Conservation (phyloP, 495 filamentous ascomycete species). For the Lophium mytilinum region DNA sequence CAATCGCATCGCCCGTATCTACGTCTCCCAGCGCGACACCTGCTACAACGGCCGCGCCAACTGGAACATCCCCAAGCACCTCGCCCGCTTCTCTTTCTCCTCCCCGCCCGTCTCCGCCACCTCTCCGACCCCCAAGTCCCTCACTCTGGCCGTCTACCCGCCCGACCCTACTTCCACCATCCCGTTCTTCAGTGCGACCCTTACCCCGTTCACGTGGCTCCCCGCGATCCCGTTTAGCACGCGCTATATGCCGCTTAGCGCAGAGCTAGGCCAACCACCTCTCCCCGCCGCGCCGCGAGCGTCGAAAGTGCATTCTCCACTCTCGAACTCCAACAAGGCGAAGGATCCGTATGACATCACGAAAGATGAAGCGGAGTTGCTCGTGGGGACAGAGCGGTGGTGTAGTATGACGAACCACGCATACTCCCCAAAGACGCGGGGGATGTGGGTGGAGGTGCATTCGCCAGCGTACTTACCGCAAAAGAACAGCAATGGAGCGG, state of each 20-base stretch:
- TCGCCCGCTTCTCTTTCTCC: slow-evolving; percentile 44
- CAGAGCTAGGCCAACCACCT: slow-evolving; percentile 40
- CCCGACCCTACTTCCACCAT: slow-evolving; percentile 12
- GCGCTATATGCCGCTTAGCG: slow-evolving; percentile 25
- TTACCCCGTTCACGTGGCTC: slow-evolving; percentile 35
- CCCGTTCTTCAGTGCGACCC: slow-evolving; percentile 39
- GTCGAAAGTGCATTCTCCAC: background rate
- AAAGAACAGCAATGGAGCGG: slow-evolving; percentile 8
- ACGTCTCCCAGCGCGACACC: slow-evolving; percentile 42
- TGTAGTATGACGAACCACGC: slow-evolving; percentile 3
- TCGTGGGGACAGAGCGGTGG: slow-evolving; percentile 21
- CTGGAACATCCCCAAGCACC: slow-evolving; percentile 49
- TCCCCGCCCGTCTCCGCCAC: slow-evolving; percentile 27
- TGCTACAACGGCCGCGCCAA: slow-evolving; percentile 42
- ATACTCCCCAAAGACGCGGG: background rate
- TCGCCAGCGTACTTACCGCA: background rate
- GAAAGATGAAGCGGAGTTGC: slow-evolving; percentile 5
- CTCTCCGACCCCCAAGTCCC: slow-evolving; percentile 3
- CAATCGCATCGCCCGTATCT: slow-evolving; percentile 40
- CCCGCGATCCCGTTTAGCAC: slow-evolving; percentile 39
- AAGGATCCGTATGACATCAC: slow-evolving; percentile 13
- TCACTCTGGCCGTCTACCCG: slow-evolving; percentile 40
- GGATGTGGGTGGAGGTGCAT: background rate
- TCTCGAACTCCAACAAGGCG: background rate
- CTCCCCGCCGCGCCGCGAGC: slow-evolving; percentile 35